Percentiles rank a stretch among this genome's conserved stretches.
Conservation (phyloP, 768 basidiomycete genomes). For the Auricularia heimuer region DNA sequence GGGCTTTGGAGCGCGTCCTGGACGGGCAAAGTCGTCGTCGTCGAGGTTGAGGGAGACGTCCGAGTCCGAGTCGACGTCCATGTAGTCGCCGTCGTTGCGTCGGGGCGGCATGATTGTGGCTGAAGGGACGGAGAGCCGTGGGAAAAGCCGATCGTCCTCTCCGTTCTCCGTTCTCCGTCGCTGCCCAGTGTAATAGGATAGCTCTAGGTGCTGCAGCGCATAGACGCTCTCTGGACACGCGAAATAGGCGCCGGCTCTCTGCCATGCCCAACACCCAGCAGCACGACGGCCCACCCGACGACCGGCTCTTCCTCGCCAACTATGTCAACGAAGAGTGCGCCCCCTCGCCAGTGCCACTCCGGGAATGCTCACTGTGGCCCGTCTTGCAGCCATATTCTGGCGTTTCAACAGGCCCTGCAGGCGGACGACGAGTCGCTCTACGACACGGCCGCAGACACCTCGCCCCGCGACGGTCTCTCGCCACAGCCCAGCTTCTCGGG, state of each 20-base stretch:
- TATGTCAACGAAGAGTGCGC: constrained; percentile 68
- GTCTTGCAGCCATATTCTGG: constrained; percentile 48
- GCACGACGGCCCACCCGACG: background rate
- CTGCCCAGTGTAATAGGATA: too few species aligned
- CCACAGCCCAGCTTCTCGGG: constrained; percentile 16
- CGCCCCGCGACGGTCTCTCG: constrained; percentile 24
- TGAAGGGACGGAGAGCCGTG: background rate
- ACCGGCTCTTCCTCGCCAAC: constrained; percentile 33
- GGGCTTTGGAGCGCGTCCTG: constrained; percentile 28
- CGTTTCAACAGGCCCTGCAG: constrained; percentile 67
- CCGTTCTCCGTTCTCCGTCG: too few species aligned
- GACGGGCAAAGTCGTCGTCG: constrained; percentile 21
- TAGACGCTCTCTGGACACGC: too few species aligned
- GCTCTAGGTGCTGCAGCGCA: too few species aligned
- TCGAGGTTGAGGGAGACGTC: constrained; percentile 57
- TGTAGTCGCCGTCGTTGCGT: constrained; percentile 1
- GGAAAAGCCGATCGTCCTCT: background rate
- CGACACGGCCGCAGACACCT: constrained; percentile 24
- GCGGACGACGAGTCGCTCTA: constrained; percentile 36
- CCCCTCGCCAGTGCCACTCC: background rate
- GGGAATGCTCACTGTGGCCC: background rate
- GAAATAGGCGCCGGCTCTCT: background rate
- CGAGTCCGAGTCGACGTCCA: constrained; percentile 56
- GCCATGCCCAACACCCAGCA: background rate
- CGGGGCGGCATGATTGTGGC: background rate